Base-by-base conservation (phyloP, 441 rosid genomes). In the Codiaeum variegatum region DNA sequence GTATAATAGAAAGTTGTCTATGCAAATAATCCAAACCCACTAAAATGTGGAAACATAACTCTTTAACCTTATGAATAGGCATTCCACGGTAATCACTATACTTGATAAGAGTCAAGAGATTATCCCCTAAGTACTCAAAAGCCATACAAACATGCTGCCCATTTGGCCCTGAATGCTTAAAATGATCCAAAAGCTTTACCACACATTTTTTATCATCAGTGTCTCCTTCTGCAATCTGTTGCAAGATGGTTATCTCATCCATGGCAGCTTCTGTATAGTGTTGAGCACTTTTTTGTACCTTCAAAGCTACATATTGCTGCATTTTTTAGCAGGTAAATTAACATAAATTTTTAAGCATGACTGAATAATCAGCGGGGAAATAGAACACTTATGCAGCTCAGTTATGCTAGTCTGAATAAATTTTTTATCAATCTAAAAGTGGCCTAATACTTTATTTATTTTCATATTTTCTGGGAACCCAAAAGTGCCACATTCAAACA, bases 81-180 rank as follows among this genome's bases (percentile, higher is more conserved):
- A 86, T 24, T 24, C 94, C 92, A 26, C 80, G 82, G 73, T 88
- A 89, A 79, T 88, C 89, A 40, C 78, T 71, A 63, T 86, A 86
- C 85, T 89, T 89, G 73, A 88, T 85, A 59, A 89, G 87, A 6
- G 90, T 89, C 81, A 88, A 79, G 54, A 88, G 92, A 72, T 90
- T 88, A 83, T 90, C 94, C 29, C 94, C 94, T 65, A 90, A 81
- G 79, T 88, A 90, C 80, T 90, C 94, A 75, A 90, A 90, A 67
- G 86, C 89, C 90, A 88, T 88, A 76, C 92, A 90, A 59, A 89
- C 92, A 82, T 89, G 94, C 77, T 89, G 91, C 11, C 94, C 94
- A 74, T 89, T 89, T 19, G 90, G 90, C 29, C 94, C 94, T 0
- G 87, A 86, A 82, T 88, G 94, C 82, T 88, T 89, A 73, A 89